phyloP scores from a whole-genome alignment of 257 asterid species.

The Penstemon barbatus region DNA sequence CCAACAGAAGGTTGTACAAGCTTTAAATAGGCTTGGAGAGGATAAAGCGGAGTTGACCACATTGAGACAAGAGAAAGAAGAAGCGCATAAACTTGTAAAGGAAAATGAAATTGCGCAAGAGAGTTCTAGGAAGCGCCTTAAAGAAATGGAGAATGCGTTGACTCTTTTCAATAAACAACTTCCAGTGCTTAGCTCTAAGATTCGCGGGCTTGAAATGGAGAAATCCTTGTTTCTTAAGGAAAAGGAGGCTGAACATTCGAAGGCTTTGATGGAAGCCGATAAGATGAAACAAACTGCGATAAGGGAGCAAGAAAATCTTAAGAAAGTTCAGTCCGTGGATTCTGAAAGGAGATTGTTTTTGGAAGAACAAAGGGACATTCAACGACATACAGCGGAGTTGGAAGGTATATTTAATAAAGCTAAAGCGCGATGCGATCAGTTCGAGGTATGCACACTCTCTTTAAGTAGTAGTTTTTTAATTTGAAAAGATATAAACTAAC shows the following conservation, averaged over 20 bases:
- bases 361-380: conserved; percentile 41
- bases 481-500: too few relatives aligned
- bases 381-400: conserved; percentile 30
- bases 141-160: conserved; percentile 65
- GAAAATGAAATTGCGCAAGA: conserved; percentile 65
- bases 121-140: conserved; percentile 47
- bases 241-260: conserved; percentile 45
- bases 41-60: conserved; percentile 61
- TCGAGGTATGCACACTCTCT: conserved; percentile 49
- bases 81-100: conserved; percentile 48
- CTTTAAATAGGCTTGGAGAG: conserved; percentile 59
- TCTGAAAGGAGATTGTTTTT: conserved; percentile 40
- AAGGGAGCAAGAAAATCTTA: conserved; percentile 53
- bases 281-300: conserved; percentile 42
- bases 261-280: conserved; percentile 32
- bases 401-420: conserved; percentile 40
- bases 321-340: conserved; percentile 46
- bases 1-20: conserved; percentile 71
- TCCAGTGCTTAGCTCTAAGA: conserved; percentile 39
- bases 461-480: not conserved
- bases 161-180: conserved; percentile 45
- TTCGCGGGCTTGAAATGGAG: conserved; percentile 48
- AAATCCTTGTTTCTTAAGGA: conserved; percentile 39
- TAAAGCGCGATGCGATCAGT: conserved; percentile 41
- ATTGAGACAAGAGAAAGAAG: conserved; percentile 72